A percentile compares a stretch with the other conserved stretches of the same genome.
These are phyloP conservation scores for Houttuynia cordata DNA, from an alignment of 164 flowering plant genomes.

Conservation along the genomic window DNA sequence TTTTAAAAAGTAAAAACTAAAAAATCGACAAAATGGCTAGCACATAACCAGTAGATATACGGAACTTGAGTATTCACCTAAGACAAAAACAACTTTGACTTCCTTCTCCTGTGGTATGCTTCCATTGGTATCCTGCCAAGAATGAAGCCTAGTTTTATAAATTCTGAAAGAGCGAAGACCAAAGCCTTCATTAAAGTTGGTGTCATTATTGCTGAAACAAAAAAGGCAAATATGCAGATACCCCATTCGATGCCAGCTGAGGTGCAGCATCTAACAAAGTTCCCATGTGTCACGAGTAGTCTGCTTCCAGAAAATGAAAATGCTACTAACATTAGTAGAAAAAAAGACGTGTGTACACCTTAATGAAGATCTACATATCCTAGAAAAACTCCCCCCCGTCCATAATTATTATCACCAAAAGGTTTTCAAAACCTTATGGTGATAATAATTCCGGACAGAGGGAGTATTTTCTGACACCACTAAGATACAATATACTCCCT, in stretches of 20 bases:
- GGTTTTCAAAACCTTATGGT: too few species aligned
- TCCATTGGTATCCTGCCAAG: conserved; percentile 33
- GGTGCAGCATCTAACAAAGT: conserved; percentile 5
- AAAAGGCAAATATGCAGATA: conserved; percentile 1
- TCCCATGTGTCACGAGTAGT: conserved; percentile 1
- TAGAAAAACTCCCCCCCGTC: too few species aligned
- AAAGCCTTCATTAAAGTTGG: not conserved
- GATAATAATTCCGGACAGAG: too few species aligned
- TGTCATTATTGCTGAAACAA: not conserved
- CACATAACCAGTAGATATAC: not conserved
- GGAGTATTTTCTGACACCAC: too few species aligned
- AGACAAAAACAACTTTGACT: conserved; percentile 63
- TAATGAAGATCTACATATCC: too few species aligned
- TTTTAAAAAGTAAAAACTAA: not conserved
- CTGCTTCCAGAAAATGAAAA: too few species aligned
- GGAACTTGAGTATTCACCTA: conserved; percentile 31
- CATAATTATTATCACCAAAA: too few species aligned
- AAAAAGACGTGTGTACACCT: too few species aligned
- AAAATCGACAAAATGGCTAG: not conserved
- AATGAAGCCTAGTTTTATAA: not conserved
- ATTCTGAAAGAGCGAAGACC: not conserved
- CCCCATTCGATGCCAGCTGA: not conserved
- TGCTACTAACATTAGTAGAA: too few species aligned
- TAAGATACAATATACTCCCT: too few species aligned
- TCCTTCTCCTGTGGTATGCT: conserved; percentile 34